Evolutionary conservation across 2,329 filamentous ascomycete genomes (phyloP), one percentile per base, ranked within the genome.

Genomic region (Fusarium sp.): DNA sequence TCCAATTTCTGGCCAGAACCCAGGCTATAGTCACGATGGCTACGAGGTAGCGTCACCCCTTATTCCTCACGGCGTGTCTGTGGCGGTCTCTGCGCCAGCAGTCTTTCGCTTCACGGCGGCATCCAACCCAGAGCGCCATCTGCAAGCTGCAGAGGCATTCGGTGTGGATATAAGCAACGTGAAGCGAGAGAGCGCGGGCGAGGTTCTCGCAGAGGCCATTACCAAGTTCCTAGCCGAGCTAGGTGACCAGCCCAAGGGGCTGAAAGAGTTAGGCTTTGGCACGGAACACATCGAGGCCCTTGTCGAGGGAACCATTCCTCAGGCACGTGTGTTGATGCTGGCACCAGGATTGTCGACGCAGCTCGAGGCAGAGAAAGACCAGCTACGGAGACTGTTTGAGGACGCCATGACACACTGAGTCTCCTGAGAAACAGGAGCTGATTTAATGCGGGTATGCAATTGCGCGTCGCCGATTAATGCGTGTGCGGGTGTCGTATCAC

Each of bases 21-120:
- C 92, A 19, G 79, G 91, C 7, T 98, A 98, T 81, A 89, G 89
- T 73, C 96, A 99, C 76, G 79, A 85, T 0, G 96, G 96, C n/a
- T 99, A 99, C 78, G 83, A 90, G 3, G 89, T 97, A 9, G 80
- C 87, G 24, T 77, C 85, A 28, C 88, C 92, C 11, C 91, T 99
- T 73, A 98, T 99, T 74, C 96, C 96, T 0, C 96, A 99, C 77
- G 96, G 96, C 52, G 96, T 99, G 23, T 95, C 91, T 2, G 96
- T 99, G 2, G 96, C 94, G 4, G 95, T 98, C 8, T 95, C 93
- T 0, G 93, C 95, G 0, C 95, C 96, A 0, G 92, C 95, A 1
- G 95, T 98, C 2, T 99, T 98, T 86, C 89, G 88, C 28, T 98
- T 98, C 80, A 99, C 95, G 0, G 95, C 86, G 0, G 86, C 95